Conservation (phyloP, 495 filamentous ascomycete genomes). For the Polyplosphaeria fusca region DNA sequence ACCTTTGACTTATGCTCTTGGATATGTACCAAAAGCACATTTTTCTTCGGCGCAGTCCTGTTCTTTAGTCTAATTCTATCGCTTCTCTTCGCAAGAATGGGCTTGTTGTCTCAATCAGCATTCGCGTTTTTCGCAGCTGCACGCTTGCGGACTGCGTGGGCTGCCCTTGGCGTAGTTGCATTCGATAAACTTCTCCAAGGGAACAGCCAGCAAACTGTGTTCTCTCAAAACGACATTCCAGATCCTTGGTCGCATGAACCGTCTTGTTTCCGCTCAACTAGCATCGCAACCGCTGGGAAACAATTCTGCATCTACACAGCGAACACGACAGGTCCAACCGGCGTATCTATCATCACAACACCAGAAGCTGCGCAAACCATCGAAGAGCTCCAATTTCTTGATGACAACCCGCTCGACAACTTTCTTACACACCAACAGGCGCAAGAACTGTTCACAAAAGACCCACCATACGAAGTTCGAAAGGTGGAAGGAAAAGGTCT, state of each 20-base stretch:
- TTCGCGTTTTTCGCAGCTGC: too few relatives aligned
- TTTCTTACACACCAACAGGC: conserved; percentile 3
- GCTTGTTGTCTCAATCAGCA: too few relatives aligned
- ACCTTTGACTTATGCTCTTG: too few relatives aligned
- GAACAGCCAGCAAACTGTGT: too few relatives aligned
- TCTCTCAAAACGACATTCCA: neutral
- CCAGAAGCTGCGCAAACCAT: neutral
- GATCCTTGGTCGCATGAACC: neutral
- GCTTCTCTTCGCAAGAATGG: too few relatives aligned
- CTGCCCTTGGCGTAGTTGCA: too few relatives aligned
- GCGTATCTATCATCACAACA: neutral
- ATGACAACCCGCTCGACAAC: conserved; percentile 9
- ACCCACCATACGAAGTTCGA: conserved; percentile 9
- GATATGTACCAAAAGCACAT: too few relatives aligned
- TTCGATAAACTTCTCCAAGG: too few relatives aligned
- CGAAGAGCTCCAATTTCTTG: neutral
- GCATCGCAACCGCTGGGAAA: neutral
- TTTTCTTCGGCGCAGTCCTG: too few relatives aligned
- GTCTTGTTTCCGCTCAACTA: neutral
- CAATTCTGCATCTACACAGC: neutral
- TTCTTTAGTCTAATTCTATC: too few relatives aligned
- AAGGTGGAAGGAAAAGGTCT: conserved; percentile 9
- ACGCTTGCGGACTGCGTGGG: too few relatives aligned
- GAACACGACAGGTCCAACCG: neutral
- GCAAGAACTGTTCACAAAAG: neutral